Percentiles rank a stretch among this genome's conserved stretches.
These are phyloP conservation scores for Mycena vitilis DNA, from an alignment of 768 basidiomycete species.

Conservation along the genomic window DNA sequence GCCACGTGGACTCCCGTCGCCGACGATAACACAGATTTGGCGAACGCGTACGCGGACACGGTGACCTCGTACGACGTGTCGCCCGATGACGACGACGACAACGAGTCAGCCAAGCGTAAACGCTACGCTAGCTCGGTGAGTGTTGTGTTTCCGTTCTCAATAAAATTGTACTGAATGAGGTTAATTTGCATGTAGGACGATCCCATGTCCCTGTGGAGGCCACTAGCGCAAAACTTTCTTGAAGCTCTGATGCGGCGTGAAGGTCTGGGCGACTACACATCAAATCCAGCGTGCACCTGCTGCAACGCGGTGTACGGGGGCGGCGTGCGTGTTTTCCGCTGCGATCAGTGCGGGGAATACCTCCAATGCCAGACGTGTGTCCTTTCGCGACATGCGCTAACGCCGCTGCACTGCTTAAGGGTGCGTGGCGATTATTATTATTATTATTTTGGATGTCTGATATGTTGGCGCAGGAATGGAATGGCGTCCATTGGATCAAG, in stretches of 20 bases:
- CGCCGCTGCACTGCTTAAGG: constrained; percentile 15
- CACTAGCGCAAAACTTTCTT: too few species aligned
- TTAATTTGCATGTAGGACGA: too few species aligned
- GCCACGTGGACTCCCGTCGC: too few species aligned
- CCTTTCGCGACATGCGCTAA: background rate
- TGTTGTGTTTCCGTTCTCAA: background rate
- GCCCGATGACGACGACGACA: background rate
- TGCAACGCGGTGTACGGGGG: background rate
- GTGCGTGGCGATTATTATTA: background rate
- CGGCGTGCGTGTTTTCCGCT: constrained; percentile 5
- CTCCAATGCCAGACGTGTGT: constrained; percentile 16
- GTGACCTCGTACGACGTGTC: too few species aligned
- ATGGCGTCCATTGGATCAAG: background rate
- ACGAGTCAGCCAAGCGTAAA: constrained; percentile 13
- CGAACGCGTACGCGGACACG: too few species aligned
- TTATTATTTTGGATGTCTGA: background rate
- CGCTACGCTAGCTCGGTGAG: constrained; percentile 14
- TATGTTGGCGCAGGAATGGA: constrained; percentile 19
- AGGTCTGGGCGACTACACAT: too few species aligned
- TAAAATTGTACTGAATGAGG: too few species aligned
- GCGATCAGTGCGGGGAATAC: constrained; percentile 18
- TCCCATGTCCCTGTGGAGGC: too few species aligned
- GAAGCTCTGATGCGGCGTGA: too few species aligned
- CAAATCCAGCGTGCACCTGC: background rate
- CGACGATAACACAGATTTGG: too few species aligned